Evolutionary conservation across 2,329 filamentous ascomycete species (phyloP), one percentile per base, ranked within the genome.

Genomic region (Aspergillus sp.): DNA sequence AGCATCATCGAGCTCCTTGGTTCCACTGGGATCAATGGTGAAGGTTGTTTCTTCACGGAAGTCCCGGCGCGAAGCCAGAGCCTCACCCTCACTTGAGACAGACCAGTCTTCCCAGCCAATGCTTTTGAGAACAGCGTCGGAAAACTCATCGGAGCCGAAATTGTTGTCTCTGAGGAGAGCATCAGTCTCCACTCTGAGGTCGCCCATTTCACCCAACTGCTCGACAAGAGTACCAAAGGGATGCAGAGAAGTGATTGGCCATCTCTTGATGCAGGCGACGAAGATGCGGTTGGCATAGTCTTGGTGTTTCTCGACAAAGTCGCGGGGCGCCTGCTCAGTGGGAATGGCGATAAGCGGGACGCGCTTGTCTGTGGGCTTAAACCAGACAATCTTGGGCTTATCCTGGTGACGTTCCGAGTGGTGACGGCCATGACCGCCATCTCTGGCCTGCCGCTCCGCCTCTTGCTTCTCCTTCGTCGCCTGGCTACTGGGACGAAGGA

Each of bases 361-460:
- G 62, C 93, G 89, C 80, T 98, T 97, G 72, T 98, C 93, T 1
- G 93, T 98, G 46, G 93, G 93, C 77, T 98, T 98, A 76, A 98
- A 98, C 93, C 93, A 98, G 34, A 98, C 93, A 70, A 98, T 98
- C 82, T 98, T 98, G 51, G 93, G 93, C 72, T 96, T 96, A 52
- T 98, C 93, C 65, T 94, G 90, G 51, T 88, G 82, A 42, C 90
- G 88, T 52, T 86, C 84, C 19, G 19, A 19, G 49, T 93, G 84
- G 42, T 84, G 80, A 48, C 79, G 79, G 50, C 86, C 83, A 52
- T 79, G 78, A 53, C 75, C 78, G 50, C 90, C 91, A 64, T 97
- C 91, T 56, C 91, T 85, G 57, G 90, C 90, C 54, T 88, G 86
- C 51, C 93, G 84, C 74, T 98, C 93, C 36, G 93, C 93, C 67